Evolutionary conservation across 2,329 filamentous ascomycete species (phyloP).

Genomic region (Fusarium brachygibbosum): DNA sequence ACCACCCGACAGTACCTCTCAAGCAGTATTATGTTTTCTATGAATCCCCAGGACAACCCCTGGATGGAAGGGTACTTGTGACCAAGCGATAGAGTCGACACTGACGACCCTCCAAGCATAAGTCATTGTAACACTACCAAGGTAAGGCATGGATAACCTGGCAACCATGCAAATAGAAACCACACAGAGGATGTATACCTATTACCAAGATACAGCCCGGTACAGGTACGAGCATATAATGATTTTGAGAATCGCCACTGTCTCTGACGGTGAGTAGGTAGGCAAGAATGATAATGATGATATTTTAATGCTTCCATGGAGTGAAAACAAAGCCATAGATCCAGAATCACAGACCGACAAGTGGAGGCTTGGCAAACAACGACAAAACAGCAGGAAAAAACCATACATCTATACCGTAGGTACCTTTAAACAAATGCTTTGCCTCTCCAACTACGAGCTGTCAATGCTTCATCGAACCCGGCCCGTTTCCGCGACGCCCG

Average conservation of each 20-base stretch:
- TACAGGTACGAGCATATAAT: not conserved
- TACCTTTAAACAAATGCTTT: not conserved
- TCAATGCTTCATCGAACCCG: constrained; percentile 26
- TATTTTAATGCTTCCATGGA: not conserved
- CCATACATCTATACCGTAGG: not conserved
- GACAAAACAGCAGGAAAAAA: constrained; percentile 2
- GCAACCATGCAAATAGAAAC: not conserved
- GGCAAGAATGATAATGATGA: not conserved
- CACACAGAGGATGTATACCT: not conserved
- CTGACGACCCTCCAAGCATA: constrained; percentile 23
- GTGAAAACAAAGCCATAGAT: not conserved
- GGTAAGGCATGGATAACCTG: not conserved
- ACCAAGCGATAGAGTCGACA: constrained; percentile 21
- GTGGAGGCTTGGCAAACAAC: constrained; percentile 13
- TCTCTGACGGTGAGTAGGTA: not conserved
- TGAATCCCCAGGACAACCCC: no score
- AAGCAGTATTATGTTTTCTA: no score
- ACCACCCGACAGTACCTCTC: no score
- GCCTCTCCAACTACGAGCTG: not conserved
- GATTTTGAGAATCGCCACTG: no score
- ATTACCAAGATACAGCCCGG: not conserved
- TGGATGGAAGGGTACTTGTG: constrained; percentile 1
- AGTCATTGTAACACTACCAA: constrained; percentile 20
- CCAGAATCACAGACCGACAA: not conserved
- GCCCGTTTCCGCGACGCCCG: constrained; percentile 48